Conservation (phyloP, 2,329 filamentous ascomycete species). For the Helicocarpus griseus region DNA sequence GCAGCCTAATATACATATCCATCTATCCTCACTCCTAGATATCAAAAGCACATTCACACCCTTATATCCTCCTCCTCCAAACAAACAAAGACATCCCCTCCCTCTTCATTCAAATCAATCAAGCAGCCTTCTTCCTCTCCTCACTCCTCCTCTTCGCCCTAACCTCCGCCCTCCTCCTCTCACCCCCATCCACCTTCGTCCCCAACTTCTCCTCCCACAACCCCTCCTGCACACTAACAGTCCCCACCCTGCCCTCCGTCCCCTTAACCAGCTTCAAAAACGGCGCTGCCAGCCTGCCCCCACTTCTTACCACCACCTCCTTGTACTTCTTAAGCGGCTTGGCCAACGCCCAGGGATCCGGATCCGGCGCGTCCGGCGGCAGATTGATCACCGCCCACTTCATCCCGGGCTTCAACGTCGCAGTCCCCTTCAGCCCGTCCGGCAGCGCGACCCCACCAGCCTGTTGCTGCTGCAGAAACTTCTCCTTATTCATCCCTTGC, state of each 20-base stretch:
- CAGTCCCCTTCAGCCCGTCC: conserved; percentile 21
- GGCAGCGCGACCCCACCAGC: background rate
- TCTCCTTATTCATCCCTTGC: conserved; percentile 1
- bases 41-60: too few species aligned
- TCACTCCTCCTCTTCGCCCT: conserved; percentile 74
- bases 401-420: conserved; percentile 45
- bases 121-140: conserved; percentile 60
- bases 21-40: too few species aligned
- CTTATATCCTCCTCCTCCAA: too few species aligned
- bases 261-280: conserved; percentile 61
- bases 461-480: too few species aligned
- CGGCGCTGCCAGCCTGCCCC: conserved; percentile 63
- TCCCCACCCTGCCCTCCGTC: conserved; percentile 48
- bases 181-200: conserved; percentile 91
- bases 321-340: conserved; percentile 44
- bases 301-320: conserved; percentile 59
- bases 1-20: too few species aligned
- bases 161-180: conserved; percentile 77
- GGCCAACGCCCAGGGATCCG: conserved; percentile 33
- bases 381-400: conserved; percentile 53
- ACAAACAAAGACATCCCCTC: too few species aligned
- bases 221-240: conserved; percentile 66
- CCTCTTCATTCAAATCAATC: too few species aligned
- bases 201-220: conserved; percentile 88
- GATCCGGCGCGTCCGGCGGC: conserved; percentile 46